Evolutionary conservation across 306 rosid species (phyloP), one percentile per base, ranked within the genome.

Genomic region (Pterocarpus santalinus): DNA sequence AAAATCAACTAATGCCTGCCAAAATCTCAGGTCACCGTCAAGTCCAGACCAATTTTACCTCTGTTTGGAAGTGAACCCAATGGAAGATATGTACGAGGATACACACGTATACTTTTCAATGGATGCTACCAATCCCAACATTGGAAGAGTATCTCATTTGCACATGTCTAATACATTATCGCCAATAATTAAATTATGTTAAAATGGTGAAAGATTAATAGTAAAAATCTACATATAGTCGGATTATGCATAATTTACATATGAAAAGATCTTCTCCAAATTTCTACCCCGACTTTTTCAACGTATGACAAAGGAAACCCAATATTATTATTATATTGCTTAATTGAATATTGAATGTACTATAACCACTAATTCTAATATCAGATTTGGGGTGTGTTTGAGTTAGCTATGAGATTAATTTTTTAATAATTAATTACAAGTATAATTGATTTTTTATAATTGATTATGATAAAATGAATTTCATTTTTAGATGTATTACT

Each of bases 1-100:
- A 46, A 34, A 64, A 76, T 64, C 35, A 35, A 11, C 38, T 36
- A 43, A 77, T 51, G 73, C 17, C 38, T 17, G 13, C 55, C 73
- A 52, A 61, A 65, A 5, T 13, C 28, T 22, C 30, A n/a, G 38
- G 81, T 77, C 65, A 51, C 53, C 17, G 4, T 51, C 81, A 51
- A 52, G 81, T 10, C 55, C 11, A 34, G 22, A 34, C 4, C 5
- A 7, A 62, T 11, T 43, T 62, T 32, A 63, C 69, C 8, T 2
- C 46, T 33, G 11, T 64, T 64, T 33, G 46, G 36, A 67, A 67
- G 7, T 51, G n/a, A 16, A 67, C 53, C 55, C 34, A 67, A 36
- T 67, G 53, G 55, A 67, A 67, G 55, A 39, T 67, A 4, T 8
- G 7, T 41, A 38, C 67, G 10, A 63, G 13, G 44, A 30, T 15